A percentile compares a stretch with the other conserved stretches of the same genome.
Conservation (phyloP, 2,329 filamentous ascomycete genomes). For the Clonostachys byssicola region DNA sequence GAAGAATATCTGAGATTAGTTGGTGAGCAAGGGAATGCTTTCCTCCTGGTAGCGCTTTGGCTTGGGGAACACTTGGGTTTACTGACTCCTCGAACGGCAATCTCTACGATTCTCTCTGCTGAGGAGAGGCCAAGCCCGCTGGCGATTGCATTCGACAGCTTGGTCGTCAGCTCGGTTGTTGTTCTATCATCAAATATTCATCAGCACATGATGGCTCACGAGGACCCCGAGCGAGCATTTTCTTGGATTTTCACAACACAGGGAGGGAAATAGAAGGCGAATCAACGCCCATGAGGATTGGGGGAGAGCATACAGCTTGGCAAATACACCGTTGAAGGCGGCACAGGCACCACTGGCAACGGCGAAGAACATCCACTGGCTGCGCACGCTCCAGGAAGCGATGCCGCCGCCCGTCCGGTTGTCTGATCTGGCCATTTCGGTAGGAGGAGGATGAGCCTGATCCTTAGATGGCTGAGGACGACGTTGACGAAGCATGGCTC, state of each 20-base stretch:
- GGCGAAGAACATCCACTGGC: conserved; percentile 64
- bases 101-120: conserved; percentile 37
- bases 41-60: background rate
- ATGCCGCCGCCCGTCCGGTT: conserved; percentile 2
- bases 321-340: conserved; percentile 78
- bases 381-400: conserved; percentile 21
- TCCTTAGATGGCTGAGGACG: background rate
- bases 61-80: too few relatives aligned
- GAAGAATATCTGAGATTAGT: conserved; percentile 61
- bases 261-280: too few relatives aligned
- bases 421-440: conserved; percentile 2
- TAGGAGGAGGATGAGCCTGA: background rate
- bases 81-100: conserved; percentile 38
- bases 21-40: background rate
- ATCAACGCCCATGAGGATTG: too few relatives aligned
- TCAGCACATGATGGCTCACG: background rate
- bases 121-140: conserved; percentile 34
- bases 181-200: conserved; percentile 31
- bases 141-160: conserved; percentile 39
- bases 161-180: conserved; percentile 50
- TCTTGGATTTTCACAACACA: too few relatives aligned
- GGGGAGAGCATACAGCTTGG: conserved; percentile 62
- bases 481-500: too few relatives aligned
- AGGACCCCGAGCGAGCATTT: background rate
- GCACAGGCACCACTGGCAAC: conserved; percentile 73